phyloP scores from a whole-genome alignment of 2,329 filamentous ascomycete species.

The Colletotrichum lini region DNA sequence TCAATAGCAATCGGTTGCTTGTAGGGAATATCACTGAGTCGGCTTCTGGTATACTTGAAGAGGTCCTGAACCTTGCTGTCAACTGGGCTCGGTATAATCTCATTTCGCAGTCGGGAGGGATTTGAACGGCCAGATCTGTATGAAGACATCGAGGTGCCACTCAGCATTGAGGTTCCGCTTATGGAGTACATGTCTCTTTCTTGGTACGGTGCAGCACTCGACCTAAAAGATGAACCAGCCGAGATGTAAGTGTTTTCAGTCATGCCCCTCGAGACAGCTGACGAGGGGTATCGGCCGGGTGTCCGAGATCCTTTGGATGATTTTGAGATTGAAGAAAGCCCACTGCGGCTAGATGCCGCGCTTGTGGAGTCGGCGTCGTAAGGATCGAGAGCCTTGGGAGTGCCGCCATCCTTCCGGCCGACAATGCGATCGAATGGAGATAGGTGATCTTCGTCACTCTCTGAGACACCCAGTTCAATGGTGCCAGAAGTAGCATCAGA shows the following conservation, averaged over 20 bases:
- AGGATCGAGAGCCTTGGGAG: too few species aligned
- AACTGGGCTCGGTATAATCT: constrained; percentile 84
- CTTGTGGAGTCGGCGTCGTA: constrained; percentile 72
- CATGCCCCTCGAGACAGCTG: constrained; percentile 66
- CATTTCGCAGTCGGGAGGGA: constrained; percentile 83
- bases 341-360: constrained; percentile 73
- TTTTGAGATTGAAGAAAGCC: constrained; percentile 69
- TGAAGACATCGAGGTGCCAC: constrained; percentile 60
- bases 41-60: constrained; percentile 87
- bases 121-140: constrained; percentile 60
- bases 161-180: constrained; percentile 62
- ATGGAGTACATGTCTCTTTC: constrained; percentile 71
- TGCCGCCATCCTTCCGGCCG: constrained; percentile 79
- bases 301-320: constrained; percentile 70
- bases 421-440: constrained; percentile 83
- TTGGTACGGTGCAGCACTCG: constrained; percentile 50
- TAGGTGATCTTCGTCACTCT: constrained; percentile 83
- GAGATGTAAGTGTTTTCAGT: constrained; percentile 80
- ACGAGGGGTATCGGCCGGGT: constrained; percentile 64
- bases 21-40: constrained; percentile 87
- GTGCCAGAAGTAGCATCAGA: constrained; percentile 69
- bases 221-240: constrained; percentile 70
- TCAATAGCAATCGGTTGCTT: constrained; percentile 75
- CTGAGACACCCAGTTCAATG: constrained; percentile 73
- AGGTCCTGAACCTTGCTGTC: constrained; percentile 81